Percentiles rank a stretch among this genome's conserved stretches.
Conservation (phyloP, 768 basidiomycete species). For the Collybiopsis luxurians region DNA sequence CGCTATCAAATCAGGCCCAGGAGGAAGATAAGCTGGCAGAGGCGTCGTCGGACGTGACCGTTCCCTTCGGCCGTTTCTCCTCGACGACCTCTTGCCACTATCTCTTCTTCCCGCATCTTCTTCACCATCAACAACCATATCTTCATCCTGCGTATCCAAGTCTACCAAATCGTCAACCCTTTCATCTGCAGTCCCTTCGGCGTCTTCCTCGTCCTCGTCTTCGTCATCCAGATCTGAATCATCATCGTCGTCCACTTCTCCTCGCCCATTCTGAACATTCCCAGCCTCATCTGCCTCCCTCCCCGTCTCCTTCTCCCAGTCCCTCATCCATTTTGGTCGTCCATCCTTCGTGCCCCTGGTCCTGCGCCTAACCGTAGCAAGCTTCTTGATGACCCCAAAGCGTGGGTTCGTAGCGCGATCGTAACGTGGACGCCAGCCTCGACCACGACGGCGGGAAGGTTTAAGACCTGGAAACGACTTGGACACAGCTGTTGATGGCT, state of each 20-base stretch:
- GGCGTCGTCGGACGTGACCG: conserved; percentile 64
- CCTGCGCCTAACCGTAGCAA: conserved; percentile 74
- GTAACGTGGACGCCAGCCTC: conserved; percentile 32
- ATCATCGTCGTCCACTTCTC: too few relatives aligned
- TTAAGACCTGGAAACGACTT: too few relatives aligned
- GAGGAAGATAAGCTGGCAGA: conserved; percentile 66
- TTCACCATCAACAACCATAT: conserved; percentile 9
- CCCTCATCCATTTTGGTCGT: conserved; percentile 38
- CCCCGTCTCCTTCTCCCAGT: conserved; percentile 39
- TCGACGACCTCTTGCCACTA: conserved; percentile 11
- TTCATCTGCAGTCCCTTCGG: conserved; percentile 18
- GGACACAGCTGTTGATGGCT: too few relatives aligned
- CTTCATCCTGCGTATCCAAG: conserved; percentile 39
- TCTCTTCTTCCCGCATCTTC: conserved; percentile 11
- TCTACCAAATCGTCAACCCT: conserved; percentile 7
- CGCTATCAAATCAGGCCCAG: conserved; percentile 64
- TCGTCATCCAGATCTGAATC: conserved; percentile 33
- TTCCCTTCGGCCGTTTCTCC: conserved; percentile 17
- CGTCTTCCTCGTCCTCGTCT: conserved; percentile 23
- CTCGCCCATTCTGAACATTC: conserved; percentile 25
- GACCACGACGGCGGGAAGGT: not conserved
- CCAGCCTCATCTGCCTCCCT: conserved; percentile 23
- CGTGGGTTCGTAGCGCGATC: conserved; percentile 67
- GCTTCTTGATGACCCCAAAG: conserved; percentile 61
- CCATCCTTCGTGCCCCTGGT: conserved; percentile 21